Evolutionary conservation across 164 flowering plant species (phyloP), one percentile per base, ranked within the genome.

Genomic region (Aristolochia californica): DNA sequence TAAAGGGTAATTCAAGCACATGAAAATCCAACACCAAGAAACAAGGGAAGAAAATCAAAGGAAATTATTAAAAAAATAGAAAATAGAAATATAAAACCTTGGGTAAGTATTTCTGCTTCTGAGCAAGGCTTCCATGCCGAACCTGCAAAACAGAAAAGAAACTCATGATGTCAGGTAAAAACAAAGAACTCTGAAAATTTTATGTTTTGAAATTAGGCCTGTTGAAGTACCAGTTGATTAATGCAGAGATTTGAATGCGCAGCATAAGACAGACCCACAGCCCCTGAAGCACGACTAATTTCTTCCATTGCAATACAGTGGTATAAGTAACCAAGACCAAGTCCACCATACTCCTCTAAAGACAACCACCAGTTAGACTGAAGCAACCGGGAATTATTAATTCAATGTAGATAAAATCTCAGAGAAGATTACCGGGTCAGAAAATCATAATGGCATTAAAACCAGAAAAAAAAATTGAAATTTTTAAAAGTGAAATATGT

Each of bases 241-340:
- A 94, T 79, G 77, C 97, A 90, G 52, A 90, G 76, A 68, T 90
- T 94, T 58, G 99, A 85, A 72, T 94, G 99, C 7, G 95, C 99
- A 68, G 96, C 99, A 77, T 81, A 94, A 26, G 97, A 90, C 55
- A 94, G 87, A 21, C 81, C 99, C 57, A 94, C 99, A 23, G 99
- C 83, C 26, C 93, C 99, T 22, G 99, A 94, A 62, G 99, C 99
- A 60, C 97, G 88, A 59, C 97, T 94, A 45, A 94, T 79, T 72
- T 90, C 99, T 70, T 94, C 99, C 95, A 94, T 74, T 48, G 99
- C 97, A 67, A 94, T 80, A 68, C 99, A 94, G 62, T 94, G 99
- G 68, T 94, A 90, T 51, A 83, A 78, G 74, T 94, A 94, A 68
- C 99, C 99, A 66, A 94, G 96, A 57, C 97, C 96, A 70, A 94